Base-by-base conservation (phyloP, 352 stramenopile genomes). In the Phytophthora brassicae region DNA sequence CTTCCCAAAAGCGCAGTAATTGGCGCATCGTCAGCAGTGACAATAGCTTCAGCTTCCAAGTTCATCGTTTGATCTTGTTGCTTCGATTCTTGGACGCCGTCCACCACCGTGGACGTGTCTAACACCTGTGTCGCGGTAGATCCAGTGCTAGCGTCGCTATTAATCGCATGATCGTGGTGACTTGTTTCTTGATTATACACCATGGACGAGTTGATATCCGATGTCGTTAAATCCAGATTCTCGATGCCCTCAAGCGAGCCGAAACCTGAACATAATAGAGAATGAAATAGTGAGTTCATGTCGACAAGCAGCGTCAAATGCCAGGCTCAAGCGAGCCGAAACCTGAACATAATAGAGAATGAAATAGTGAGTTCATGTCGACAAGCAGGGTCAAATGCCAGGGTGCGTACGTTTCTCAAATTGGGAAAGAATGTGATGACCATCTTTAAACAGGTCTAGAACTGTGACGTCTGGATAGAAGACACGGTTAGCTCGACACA, bases 361-460 rank as follows among this genome's bases (percentile, higher is more conserved):
- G n/a, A n/a, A n/a, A n/a, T n/a, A n/a, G 26, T 31, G 26, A 31
- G 26, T 31, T 9, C 8, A 16, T 28, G 5, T 23, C 36, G n/a
- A 19, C 38, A 61, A 38, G n/a, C 14, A 43, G 5, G 6, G 29
- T 51, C 8, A 14, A 16, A 54, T 19, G 43, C 12, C 17, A 22
- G 20, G 26, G 11, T 24, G 35, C 77, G 44, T 77, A 85, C 77
- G 66, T 29, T 75, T 49, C 39, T 84, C 53, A 55, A 82, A 84
- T 26, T 67, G 36, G 23, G 64, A 74, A 14, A 87, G 17, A 48
- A 85, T 75, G n/a, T 66, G 44, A 12, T 81, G 56, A 6, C 43
- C 73, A 36, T 72, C 24, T 23, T 63, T 59, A 16, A 76, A 74
- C 20, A 81, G 41, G 7, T 74, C 61, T 39, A 53, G 50, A 47